Base-by-base conservation (phyloP, 78 protist genomes). In the Tieghemostelium lacteum region DNA sequence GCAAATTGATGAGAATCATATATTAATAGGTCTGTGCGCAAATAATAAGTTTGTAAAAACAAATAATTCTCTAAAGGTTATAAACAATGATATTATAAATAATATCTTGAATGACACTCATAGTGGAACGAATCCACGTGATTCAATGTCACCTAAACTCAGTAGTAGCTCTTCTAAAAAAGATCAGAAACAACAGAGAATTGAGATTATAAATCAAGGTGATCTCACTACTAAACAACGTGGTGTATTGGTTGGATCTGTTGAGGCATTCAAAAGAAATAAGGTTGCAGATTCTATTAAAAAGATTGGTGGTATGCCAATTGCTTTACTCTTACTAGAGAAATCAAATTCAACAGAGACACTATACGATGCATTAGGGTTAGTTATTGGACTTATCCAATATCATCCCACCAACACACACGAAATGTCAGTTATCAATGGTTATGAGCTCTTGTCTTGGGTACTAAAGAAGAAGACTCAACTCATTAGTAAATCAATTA, bases 251-350 rank as follows among this genome's bases (percentile, higher is more conserved):
- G 3, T 60, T 14, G 91, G 80, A 0, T 42, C 42, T 58, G 91
- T 83, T 22, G 91, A 83, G 16, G 91, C 91, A 4, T 83, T 83
- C 57, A 58, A 78, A 39, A 58, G 91, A 24, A 83, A 66, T 66
- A 83, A 83, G 28, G 91, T 83, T 2, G 91, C 91, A 0, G 91
- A 83, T 69, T 40, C 58, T 10, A 83, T 83, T 3, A 52, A 63
- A 69, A 83, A 83, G 71, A 83, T 83, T 58, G 91, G 91, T 69
- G 91, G 91, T 49, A 83, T 83, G 91, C 91, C 91, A 58, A 70
- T 83, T n/a, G 70, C 78, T 6, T 45, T 83, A 52, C 54, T 83
- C 1, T 64, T 83, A 10, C 40, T 83, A 12, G 91, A 83, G n/a
- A 83, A 83, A 24, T 66, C 91, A 2, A 24, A 83, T n/a, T 29